phyloP scores from a whole-genome alignment of 2,329 filamentous ascomycete species.

The Epichloe gansuensis region DNA sequence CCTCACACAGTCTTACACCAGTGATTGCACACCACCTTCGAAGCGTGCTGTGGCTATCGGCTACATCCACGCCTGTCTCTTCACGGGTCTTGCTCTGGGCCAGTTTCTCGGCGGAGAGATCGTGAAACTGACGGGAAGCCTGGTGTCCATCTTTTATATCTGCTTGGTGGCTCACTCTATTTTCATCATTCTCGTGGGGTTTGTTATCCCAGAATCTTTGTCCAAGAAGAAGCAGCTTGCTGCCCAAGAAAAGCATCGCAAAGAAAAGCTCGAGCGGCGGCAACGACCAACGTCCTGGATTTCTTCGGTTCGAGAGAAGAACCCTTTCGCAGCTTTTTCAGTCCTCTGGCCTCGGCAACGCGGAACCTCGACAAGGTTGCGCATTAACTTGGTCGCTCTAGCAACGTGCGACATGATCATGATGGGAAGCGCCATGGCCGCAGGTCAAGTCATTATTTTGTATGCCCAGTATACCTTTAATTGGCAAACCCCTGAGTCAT shows the following conservation, averaged over 20 bases:
- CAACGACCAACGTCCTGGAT: constrained; percentile 16
- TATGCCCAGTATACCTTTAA: constrained; percentile 71
- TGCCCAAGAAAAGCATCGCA: constrained; percentile 55
- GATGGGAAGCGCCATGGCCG: constrained; percentile 70
- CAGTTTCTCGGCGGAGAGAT: constrained; percentile 72
- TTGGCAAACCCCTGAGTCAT: constrained; percentile 73
- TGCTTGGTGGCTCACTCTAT: constrained; percentile 57
- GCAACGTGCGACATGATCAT: constrained; percentile 70
- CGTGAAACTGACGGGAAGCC: constrained; percentile 59
- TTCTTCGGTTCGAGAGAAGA: constrained; percentile 32
- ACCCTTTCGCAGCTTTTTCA: constrained; percentile 64
- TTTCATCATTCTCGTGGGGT: constrained; percentile 59
- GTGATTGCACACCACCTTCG: constrained; percentile 74
- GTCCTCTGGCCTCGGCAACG: constrained; percentile 63
- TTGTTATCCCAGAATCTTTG: constrained; percentile 74
- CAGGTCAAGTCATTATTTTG: constrained; percentile 67
- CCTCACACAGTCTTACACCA: constrained; percentile 72
- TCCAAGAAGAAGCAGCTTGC: constrained; percentile 56
- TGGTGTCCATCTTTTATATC: constrained; percentile 77
- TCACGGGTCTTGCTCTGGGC: constrained; percentile 76
- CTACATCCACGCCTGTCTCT: constrained; percentile 80
- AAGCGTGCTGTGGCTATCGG: constrained; percentile 74
- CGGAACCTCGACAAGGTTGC: constrained; percentile 44
- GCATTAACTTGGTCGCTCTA: constrained; percentile 71
- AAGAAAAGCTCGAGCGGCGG: constrained; percentile 28